phyloP scores from a whole-genome alignment of 2,329 filamentous ascomycete species.

The Colletotrichum musicola region DNA sequence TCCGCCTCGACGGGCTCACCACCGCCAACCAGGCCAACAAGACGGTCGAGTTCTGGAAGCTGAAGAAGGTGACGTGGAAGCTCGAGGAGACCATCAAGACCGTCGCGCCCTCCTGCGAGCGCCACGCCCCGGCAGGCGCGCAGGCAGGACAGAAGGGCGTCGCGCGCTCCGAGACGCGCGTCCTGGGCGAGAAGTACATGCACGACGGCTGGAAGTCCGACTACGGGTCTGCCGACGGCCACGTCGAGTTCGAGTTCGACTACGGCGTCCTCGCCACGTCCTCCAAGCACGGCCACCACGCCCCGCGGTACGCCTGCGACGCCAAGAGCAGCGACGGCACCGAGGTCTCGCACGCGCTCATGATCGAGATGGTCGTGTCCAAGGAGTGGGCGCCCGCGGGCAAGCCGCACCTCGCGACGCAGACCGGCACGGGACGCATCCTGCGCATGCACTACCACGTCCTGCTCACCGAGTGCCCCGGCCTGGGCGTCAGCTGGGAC shows the following conservation, averaged over 20 bases:
- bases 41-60: constrained; percentile 84
- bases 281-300: constrained; percentile 58
- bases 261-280: constrained; percentile 63
- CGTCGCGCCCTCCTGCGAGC: constrained; percentile 82
- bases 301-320: constrained; percentile 79
- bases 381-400: constrained; percentile 87
- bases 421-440: constrained; percentile 91
- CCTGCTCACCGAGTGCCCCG: constrained; percentile 83
- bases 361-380: constrained; percentile 93
- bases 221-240: constrained; percentile 65
- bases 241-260: constrained; percentile 84
- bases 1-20: constrained; percentile 89
- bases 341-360: constrained; percentile 84
- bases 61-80: constrained; percentile 93
- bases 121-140: constrained; percentile 73
- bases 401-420: constrained; percentile 77
- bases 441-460: constrained; percentile 92
- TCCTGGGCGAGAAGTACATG: constrained; percentile 84
- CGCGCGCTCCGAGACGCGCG: constrained; percentile 79
- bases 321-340: constrained; percentile 80
- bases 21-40: constrained; percentile 76
- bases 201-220: constrained; percentile 91
- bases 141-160: constrained; percentile 69
- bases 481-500: constrained; percentile 95
- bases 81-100: constrained; percentile 89